A percentile compares a stretch with the other conserved stretches of the same genome.
Conservation (phyloP, 2,329 filamentous ascomycete genomes). For the Epichloe gansuensis region DNA sequence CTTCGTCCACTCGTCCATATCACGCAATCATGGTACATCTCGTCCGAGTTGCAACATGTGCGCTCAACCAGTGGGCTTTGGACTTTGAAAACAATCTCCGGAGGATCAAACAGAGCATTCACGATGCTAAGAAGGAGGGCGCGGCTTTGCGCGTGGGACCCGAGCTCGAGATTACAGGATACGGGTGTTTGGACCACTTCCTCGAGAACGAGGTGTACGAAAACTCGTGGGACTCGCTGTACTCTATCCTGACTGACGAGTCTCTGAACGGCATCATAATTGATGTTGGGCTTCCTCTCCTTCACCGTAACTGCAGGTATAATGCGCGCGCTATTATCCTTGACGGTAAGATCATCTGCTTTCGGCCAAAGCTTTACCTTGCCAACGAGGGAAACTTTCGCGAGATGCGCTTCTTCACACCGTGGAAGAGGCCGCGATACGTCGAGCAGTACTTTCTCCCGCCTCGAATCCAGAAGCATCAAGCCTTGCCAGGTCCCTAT, state of each 20-base stretch:
- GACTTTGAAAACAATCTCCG: conserved; percentile 45
- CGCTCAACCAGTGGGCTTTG: conserved; percentile 25
- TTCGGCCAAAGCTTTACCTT: conserved; percentile 27
- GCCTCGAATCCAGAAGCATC: conserved; percentile 16
- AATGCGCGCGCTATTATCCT: conserved; percentile 13
- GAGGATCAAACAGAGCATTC: conserved; percentile 52
- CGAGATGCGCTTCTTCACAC: conserved; percentile 25
- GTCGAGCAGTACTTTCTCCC: conserved; percentile 24
- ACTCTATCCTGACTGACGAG: conserved; percentile 20
- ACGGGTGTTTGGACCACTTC: conserved; percentile 29
- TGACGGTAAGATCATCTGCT: conserved; percentile 56
- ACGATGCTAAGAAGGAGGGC: conserved; percentile 43
- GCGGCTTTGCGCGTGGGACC: conserved; percentile 51
- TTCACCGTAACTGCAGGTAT: conserved; percentile 21
- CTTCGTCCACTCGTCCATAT: conserved; percentile 33
- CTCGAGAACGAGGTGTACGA: conserved; percentile 31
- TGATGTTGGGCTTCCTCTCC: conserved; percentile 27
- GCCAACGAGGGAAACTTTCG: conserved; percentile 25
- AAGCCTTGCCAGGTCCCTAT: conserved; percentile 25
- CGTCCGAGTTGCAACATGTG: conserved; percentile 21
- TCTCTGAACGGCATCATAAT: conserved; percentile 26
- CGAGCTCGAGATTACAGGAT: conserved; percentile 31
- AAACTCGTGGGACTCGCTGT: conserved; percentile 21
- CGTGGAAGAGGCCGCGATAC: conserved; percentile 22
- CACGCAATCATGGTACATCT: conserved; percentile 29